A percentile compares a stretch with the other conserved stretches of the same genome.
phyloP scores from a whole-genome alignment of 495 filamentous ascomycete species.

The Poronia punctata region DNA sequence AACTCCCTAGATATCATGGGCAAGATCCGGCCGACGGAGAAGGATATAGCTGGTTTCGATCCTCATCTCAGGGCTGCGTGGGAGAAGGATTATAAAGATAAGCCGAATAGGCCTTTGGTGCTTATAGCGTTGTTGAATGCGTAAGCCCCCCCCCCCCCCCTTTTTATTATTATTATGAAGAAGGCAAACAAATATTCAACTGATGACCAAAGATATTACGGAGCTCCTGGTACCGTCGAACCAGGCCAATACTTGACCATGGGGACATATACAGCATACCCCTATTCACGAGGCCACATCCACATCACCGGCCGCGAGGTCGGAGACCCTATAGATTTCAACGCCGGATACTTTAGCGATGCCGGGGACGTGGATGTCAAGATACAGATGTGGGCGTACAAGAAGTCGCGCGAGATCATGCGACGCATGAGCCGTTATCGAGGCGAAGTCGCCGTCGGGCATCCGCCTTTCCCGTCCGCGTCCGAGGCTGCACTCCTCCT shows the following conservation, averaged over 20 bases:
- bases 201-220: conserved; percentile 5
- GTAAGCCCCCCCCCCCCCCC: no score
- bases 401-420: conserved; percentile 48
- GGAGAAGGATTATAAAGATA: conserved; percentile 38
- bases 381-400: conserved; percentile 46
- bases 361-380: conserved; percentile 34
- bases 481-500: conserved; percentile 32
- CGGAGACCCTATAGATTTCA: conserved; percentile 30
- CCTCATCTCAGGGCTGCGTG: conserved; percentile 34
- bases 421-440: conserved; percentile 46
- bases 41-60: conserved; percentile 33
- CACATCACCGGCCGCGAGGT: conserved; percentile 43
- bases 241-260: conserved; percentile 32
- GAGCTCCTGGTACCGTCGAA: neutral
- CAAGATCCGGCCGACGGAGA: conserved; percentile 37
- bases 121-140: conserved; percentile 21
- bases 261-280: conserved; percentile 40
- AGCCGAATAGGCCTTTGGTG: conserved; percentile 32
- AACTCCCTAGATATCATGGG: conserved; percentile 39
- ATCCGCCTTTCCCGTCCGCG: conserved; percentile 44
- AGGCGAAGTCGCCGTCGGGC: conserved; percentile 42
- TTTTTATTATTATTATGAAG: no score
- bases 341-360: conserved; percentile 39
- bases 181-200: no score
- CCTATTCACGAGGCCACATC: conserved; percentile 49